These are phyloP conservation scores for Globisporangium spinosum DNA, from an alignment of 352 stramenopile species.

Conservation along the genomic window DNA sequence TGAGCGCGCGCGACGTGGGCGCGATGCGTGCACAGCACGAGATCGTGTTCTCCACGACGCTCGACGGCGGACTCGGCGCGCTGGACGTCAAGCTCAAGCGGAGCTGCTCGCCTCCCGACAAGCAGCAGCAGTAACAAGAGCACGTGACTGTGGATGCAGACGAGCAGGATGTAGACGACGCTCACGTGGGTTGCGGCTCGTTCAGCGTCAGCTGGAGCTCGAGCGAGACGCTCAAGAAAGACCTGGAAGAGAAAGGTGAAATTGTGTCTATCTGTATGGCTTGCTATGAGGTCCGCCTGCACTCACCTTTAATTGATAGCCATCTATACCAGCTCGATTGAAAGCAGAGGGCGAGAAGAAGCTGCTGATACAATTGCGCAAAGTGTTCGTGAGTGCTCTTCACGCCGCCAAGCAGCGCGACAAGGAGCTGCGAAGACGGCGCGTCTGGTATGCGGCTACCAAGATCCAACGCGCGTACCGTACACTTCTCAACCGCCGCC, in stretches of 20 bases:
- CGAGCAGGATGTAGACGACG: neutral
- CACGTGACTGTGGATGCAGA: neutral
- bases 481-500: conserved; percentile 11
- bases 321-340: conserved; percentile 21
- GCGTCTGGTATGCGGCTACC: conserved; percentile 26
- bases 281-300: neutral
- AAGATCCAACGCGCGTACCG: conserved; percentile 37
- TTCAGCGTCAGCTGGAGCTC: conserved; percentile 61
- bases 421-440: conserved; percentile 21
- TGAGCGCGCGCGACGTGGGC: conserved; percentile 37
- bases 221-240: conserved; percentile 42
- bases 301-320: neutral
- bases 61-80: conserved; percentile 27
- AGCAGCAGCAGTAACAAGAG: neutral
- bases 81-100: conserved; percentile 38
- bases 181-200: conserved; percentile 5
- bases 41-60: conserved; percentile 40
- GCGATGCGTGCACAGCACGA: conserved; percentile 35
- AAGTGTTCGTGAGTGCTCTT: conserved; percentile 22
- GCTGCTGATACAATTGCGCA: conserved; percentile 33
- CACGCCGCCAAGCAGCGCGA: conserved; percentile 23
- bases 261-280: neutral
- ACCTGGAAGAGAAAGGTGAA: conserved; percentile 42
- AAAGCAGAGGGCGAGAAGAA: conserved; percentile 34
- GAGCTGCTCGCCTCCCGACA: neutral